A percentile compares a stretch with the other conserved stretches of the same genome.
These are phyloP conservation scores for Lasiosphaeriaceae sp. DNA, from an alignment of 495 filamentous ascomycete species.

Conservation along the genomic window DNA sequence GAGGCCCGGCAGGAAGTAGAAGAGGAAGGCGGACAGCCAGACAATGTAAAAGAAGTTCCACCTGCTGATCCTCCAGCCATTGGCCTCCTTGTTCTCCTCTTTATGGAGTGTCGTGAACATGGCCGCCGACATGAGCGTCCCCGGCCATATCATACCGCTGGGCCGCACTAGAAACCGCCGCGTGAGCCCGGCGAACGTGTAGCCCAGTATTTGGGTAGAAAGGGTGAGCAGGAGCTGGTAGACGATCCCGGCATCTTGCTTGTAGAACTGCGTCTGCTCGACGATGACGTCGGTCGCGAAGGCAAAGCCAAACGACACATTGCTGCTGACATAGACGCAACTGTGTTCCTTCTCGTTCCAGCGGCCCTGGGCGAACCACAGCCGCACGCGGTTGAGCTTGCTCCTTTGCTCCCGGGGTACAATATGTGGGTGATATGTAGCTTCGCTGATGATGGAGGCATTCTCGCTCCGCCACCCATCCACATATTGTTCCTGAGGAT, in stretches of 20 bases:
- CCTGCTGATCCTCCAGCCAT: constrained; percentile 79
- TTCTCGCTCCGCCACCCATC: constrained; percentile 43
- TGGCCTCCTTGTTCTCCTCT: constrained; percentile 70
- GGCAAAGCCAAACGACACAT: constrained; percentile 86
- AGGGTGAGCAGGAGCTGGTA: constrained; percentile 79
- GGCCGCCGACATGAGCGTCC: constrained; percentile 79
- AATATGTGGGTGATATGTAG: constrained; percentile 7
- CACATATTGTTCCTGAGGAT: constrained; percentile 58
- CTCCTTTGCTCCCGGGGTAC: constrained; percentile 23
- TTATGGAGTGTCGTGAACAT: constrained; percentile 86
- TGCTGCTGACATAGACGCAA: constrained; percentile 84
- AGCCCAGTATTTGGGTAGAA: constrained; percentile 81
- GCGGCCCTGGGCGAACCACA: constrained; percentile 73
- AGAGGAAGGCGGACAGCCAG: constrained; percentile 60
- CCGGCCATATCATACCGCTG: constrained; percentile 89
- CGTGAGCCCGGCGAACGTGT: constrained; percentile 76
- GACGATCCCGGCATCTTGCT: constrained; percentile 66
- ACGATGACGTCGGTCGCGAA: constrained; percentile 84
- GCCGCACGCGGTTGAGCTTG: constrained; percentile 44
- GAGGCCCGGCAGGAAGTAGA: constrained; percentile 85
- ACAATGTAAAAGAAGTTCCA: constrained; percentile 79
- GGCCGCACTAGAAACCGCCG: constrained; percentile 78
- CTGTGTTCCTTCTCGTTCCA: constrained; percentile 89
- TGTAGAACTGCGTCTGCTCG: constrained; percentile 82
- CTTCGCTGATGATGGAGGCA: constrained; percentile 12